These are phyloP conservation scores for Epichloe amarillans DNA, from an alignment of 2,329 filamentous ascomycete genomes.

Conservation along the genomic window DNA sequence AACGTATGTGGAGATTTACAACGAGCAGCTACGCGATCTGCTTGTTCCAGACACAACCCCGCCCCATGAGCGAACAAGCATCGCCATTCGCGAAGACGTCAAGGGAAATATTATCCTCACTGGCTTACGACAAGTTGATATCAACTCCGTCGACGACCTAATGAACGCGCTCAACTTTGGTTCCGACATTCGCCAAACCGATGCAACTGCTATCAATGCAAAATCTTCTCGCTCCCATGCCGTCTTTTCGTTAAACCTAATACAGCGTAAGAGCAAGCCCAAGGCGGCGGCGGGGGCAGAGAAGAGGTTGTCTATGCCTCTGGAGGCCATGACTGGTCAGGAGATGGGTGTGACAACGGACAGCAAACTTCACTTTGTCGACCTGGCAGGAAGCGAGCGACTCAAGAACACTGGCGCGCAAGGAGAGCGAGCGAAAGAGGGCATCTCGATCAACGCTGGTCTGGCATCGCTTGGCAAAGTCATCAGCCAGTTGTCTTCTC, in stretches of 20 bases:
- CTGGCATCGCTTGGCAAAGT: slow-evolving; percentile 93
- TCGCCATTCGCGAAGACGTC: slow-evolving; percentile 87
- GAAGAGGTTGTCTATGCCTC: slow-evolving; percentile 75
- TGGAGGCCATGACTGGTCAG: slow-evolving; percentile 59
- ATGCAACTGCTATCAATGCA: slow-evolving; percentile 93
- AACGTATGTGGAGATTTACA: slow-evolving; percentile 96
- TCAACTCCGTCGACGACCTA: slow-evolving; percentile 85
- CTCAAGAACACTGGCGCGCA: slow-evolving; percentile 95
- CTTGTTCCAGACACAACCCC: slow-evolving; percentile 65
- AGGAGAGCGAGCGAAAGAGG: slow-evolving; percentile 85
- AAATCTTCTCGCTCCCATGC: slow-evolving; percentile 96
- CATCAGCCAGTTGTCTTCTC: slow-evolving; percentile 91
- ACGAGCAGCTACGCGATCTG: slow-evolving; percentile 86
- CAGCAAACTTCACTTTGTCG: slow-evolving; percentile 97
- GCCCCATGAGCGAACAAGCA: slow-evolving; percentile 54
- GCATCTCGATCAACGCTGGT: slow-evolving; percentile 95
- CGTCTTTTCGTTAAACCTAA: slow-evolving; percentile 87
- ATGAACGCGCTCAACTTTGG: slow-evolving; percentile 83
- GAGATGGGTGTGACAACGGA: slow-evolving; percentile 71
- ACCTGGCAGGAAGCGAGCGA: slow-evolving; percentile 90
- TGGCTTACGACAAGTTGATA: slow-evolving; percentile 72
- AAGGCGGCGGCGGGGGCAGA: slow-evolving; percentile 45
- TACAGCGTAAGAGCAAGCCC: slow-evolving; percentile 62
- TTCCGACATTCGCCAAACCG: slow-evolving; percentile 87
- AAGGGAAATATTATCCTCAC: slow-evolving; percentile 93